Percentiles rank a stretch among this genome's conserved stretches.
phyloP scores from a whole-genome alignment of 805 yeast genomes.

The Candida methanosorbosa region DNA sequence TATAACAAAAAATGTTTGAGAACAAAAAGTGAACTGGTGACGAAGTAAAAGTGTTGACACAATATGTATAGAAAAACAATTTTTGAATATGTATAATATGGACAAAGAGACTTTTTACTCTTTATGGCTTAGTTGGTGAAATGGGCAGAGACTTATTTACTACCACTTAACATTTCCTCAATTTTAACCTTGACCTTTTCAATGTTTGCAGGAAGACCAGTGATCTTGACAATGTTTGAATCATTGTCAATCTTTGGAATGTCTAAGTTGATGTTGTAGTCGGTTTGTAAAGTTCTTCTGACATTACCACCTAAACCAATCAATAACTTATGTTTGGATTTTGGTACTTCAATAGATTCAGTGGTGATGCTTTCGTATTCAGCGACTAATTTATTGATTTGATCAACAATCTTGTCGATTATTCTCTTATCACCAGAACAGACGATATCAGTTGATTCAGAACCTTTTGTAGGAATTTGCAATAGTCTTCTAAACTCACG shows the following conservation, averaged over 20 bases:
- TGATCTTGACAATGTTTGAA: slow-evolving; percentile 43
- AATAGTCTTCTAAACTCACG: slow-evolving; percentile 48
- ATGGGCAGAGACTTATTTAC: too few relatives aligned
- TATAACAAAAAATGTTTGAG: too few relatives aligned
- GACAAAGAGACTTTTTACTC: background rate
- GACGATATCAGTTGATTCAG: slow-evolving; percentile 49
- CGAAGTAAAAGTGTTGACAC: too few relatives aligned
- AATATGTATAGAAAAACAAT: too few relatives aligned
- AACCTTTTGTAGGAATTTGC: slow-evolving; percentile 60
- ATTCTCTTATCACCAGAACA: slow-evolving; percentile 69
- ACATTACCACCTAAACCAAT: slow-evolving; percentile 77
- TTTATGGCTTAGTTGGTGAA: background rate
- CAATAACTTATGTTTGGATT: slow-evolving; percentile 63
- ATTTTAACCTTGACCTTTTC: slow-evolving; percentile 57
- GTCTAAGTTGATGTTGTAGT: slow-evolving; percentile 51
- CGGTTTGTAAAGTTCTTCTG: slow-evolving; percentile 65
- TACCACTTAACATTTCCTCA: too few relatives aligned
- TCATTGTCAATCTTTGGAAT: slow-evolving; percentile 56
- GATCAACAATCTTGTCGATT: slow-evolving; percentile 59
- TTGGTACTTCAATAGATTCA: slow-evolving; percentile 50
- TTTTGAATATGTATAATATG: too few relatives aligned
- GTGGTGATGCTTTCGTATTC: slow-evolving; percentile 52
- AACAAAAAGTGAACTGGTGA: too few relatives aligned
- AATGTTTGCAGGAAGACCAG: slow-evolving; percentile 61
- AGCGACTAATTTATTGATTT: slow-evolving; percentile 52